A percentile compares a stretch with the other conserved stretches of the same genome.
Evolutionary conservation across 805 yeast genomes (phyloP).

Genomic region (Sugiyamaella boreocaroliniensis): DNA sequence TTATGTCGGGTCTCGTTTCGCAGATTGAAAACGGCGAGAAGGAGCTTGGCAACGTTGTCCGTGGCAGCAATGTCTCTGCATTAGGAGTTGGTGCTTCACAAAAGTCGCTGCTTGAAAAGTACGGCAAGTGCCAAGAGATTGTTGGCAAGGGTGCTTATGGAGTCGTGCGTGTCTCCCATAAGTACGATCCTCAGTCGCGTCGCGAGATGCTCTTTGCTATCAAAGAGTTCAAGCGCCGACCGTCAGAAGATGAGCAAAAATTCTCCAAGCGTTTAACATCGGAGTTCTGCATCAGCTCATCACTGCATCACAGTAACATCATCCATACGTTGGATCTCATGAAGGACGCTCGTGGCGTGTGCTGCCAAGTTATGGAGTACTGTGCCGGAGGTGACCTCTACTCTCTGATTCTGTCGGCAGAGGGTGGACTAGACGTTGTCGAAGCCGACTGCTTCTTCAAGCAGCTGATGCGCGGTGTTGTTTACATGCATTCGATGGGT

Average conservation of each 20-base stretch:
- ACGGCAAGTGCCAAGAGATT: slow-evolving; percentile 92
- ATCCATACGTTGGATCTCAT: slow-evolving; percentile 73
- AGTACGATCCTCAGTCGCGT: slow-evolving; percentile 34
- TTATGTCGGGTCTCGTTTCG: slow-evolving; percentile 31
- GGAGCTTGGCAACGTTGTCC: slow-evolving; percentile 28
- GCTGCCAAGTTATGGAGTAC: slow-evolving; percentile 91
- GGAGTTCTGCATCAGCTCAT: slow-evolving; percentile 82
- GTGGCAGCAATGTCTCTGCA: slow-evolving; percentile 16
- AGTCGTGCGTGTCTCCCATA: slow-evolving; percentile 81
- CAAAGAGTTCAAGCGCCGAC: slow-evolving; percentile 62
- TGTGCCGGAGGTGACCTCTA: slow-evolving; percentile 83
- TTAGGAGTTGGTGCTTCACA: background rate
- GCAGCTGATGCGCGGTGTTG: slow-evolving; percentile 74
- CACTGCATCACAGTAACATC: slow-evolving; percentile 67
- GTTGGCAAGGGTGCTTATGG: slow-evolving; percentile 94
- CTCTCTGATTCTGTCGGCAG: slow-evolving; percentile 46
- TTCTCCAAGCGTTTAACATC: slow-evolving; percentile 73
- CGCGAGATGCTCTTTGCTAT: slow-evolving; percentile 57
- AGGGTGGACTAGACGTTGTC: slow-evolving; percentile 44
- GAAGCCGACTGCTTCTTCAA: slow-evolving; percentile 90
- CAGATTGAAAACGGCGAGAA: slow-evolving; percentile 31
- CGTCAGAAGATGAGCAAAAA: slow-evolving; percentile 49
- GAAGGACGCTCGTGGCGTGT: slow-evolving; percentile 64
- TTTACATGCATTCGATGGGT: slow-evolving; percentile 84
- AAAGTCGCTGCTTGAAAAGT: slow-evolving; percentile 69